These are phyloP conservation scores for Botrytis elliptica DNA, from an alignment of 2,329 filamentous ascomycete genomes.

Conservation along the genomic window DNA sequence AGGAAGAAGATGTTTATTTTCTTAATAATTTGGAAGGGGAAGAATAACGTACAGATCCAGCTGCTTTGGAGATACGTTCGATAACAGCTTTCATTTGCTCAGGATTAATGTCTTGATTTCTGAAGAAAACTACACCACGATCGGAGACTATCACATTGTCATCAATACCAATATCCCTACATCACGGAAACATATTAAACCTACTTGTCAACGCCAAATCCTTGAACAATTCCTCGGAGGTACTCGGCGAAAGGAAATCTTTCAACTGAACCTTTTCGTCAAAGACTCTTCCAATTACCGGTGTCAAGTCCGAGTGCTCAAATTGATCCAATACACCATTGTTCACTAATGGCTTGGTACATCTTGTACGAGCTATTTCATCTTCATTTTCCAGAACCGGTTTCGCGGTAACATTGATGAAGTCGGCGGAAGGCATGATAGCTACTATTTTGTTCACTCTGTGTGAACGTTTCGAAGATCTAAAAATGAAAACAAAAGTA, in stretches of 20 bases:
- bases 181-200: slow-evolving; percentile 17
- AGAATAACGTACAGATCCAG: slow-evolving; percentile 19
- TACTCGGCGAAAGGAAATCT: slow-evolving; percentile 50
- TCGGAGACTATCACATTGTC: slow-evolving; percentile 58
- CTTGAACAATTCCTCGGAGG: slow-evolving; percentile 43
- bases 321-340: slow-evolving; percentile 29
- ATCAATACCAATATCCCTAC: background rate
- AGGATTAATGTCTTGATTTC: slow-evolving; percentile 48
- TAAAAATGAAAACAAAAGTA: background rate
- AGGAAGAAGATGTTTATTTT: background rate
- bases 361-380: slow-evolving; percentile 18
- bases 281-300: slow-evolving; percentile 53
- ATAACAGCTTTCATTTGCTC: slow-evolving; percentile 46
- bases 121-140: slow-evolving; percentile 54
- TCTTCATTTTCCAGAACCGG: slow-evolving; percentile 7
- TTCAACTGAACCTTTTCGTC: slow-evolving; percentile 52
- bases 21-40: background rate
- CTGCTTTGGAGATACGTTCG: slow-evolving; percentile 13
- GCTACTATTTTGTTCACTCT: background rate
- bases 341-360: slow-evolving; percentile 16
- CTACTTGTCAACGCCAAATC: slow-evolving; percentile 54
- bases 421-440: slow-evolving; percentile 14
- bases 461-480: background rate
- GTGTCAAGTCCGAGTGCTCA: slow-evolving; percentile 29
- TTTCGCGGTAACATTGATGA: background rate